Conservation (phyloP, 345 rosid genomes). For the Pistacia atlantica region DNA sequence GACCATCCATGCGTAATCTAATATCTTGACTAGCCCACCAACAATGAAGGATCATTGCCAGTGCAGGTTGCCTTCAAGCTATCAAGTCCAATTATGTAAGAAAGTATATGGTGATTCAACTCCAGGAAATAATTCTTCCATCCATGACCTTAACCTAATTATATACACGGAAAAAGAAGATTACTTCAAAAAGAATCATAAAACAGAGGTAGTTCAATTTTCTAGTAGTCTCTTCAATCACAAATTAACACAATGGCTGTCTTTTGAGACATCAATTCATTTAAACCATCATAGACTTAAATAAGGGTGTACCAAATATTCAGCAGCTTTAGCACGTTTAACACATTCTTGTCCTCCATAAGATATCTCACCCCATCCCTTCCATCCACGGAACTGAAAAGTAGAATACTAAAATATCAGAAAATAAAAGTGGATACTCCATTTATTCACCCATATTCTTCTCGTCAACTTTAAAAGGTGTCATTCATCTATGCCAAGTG, state of each 20-base stretch:
- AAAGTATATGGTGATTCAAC: constrained; percentile 42
- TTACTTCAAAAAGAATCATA: constrained; percentile 17
- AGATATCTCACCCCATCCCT: constrained; percentile 94
- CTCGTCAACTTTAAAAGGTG: neutral
- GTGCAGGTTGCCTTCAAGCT: constrained; percentile 67
- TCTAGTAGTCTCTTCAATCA: constrained; percentile 1
- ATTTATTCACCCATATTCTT: neutral
- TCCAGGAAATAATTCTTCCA: constrained; percentile 81
- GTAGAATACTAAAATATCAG: constrained; percentile 12
- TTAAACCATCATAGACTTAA: neutral
- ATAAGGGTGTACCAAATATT: constrained; percentile 58
- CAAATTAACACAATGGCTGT: neutral
- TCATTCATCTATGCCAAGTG: neutral
- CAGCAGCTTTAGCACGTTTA: constrained; percentile 83
- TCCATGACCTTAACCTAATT: constrained; percentile 83
- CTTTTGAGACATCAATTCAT: constrained; percentile 9
- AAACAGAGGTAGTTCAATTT: constrained; percentile 12
- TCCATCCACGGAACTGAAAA: constrained; percentile 82
- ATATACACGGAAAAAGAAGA: constrained; percentile 9
- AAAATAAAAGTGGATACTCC: neutral
- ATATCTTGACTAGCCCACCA: constrained; percentile 48
- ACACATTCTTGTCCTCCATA: constrained; percentile 81
- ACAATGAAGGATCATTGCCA: constrained; percentile 26
- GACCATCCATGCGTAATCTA: constrained; percentile 86
- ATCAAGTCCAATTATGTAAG: constrained; percentile 82